Evolutionary conservation across 139 green algal species (phyloP), one percentile per base, ranked within the genome.

Genomic region (Chlorella sorokiniana): DNA sequence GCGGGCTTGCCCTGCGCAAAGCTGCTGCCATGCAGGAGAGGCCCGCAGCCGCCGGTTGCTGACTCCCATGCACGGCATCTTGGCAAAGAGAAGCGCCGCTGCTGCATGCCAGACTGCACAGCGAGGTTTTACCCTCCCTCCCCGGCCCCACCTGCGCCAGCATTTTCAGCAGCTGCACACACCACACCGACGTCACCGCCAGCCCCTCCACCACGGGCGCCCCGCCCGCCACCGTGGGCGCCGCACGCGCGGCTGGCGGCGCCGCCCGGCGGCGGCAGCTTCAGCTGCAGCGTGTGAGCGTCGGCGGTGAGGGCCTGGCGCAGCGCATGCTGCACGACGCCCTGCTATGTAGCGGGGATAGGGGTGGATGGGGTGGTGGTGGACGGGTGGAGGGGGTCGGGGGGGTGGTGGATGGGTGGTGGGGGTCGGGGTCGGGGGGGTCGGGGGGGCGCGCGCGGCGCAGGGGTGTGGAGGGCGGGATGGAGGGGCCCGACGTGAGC

Each of bases 181-280:
- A 89, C 94, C 94, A 98, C n/a, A 97, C 88, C 25, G 88, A 93
- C 27, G 88, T 95, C 14, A 90, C 80, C 25, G 88, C 88, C 79
- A 96, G 65, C 8, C 83, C 77, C 72, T 97, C 93, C 33, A 96
- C 91, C 8, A 90, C 80, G 0, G 87, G 84, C 29, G 86, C 68
- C 2, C 93, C 90, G 8, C 83, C 77, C 0, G 93, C 91, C 22
- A 97, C 83, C 8, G 78, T 85, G 0, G 76, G 31, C 3, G 67
- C 88, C 48, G 18, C 74, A 37, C 86, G 86, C 0, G 88, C 75
- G 4, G 76, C 33, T 16, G 93, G 87, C 63, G 85, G 40, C 7
- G 88, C 75, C 69, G 90, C 91, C 89, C 0, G 88, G 86, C 10
- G 94, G 92, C 37, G 94, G 94, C 73, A 96, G 75, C 59, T 91